Conservation (phyloP, 1,284 basidiomycete genomes). For the Irpex sp. region DNA sequence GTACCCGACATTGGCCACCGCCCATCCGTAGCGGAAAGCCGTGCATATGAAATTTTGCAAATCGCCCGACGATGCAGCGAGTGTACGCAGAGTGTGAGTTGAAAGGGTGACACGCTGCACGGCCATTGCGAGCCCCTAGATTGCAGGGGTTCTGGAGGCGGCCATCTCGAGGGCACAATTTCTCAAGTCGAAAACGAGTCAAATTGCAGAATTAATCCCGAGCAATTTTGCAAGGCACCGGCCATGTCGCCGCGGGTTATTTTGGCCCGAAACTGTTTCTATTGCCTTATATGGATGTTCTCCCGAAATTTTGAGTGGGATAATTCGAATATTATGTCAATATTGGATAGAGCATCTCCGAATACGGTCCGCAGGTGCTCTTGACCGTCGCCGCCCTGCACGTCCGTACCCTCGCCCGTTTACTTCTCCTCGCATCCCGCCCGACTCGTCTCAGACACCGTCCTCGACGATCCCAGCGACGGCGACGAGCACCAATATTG, state of each 20-base stretch:
- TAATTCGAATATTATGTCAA: conserved; percentile 12
- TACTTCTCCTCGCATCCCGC: conserved; percentile 1
- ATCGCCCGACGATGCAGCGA: background rate
- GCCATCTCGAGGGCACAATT: no score
- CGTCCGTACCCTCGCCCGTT: conserved; percentile 4
- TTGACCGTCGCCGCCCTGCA: conserved; percentile 14
- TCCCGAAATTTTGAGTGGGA: conserved; percentile 7
- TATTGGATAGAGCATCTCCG: conserved; percentile 10
- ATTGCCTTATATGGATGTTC: conserved; percentile 2
- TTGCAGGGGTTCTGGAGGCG: no score
- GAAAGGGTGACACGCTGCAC: no score
- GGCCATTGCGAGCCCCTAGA: no score
- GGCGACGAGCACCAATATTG: background rate
- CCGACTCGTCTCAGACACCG: conserved; percentile 2
- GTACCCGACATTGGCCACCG: background rate
- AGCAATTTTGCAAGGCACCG: conserved; percentile 6
- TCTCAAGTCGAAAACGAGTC: background rate
- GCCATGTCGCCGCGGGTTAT: background rate
- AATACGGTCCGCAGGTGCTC: conserved; percentile 14
- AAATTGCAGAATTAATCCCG: background rate
- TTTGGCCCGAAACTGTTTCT: background rate
- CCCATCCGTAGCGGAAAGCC: background rate
- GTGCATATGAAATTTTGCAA: background rate
- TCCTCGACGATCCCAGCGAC: background rate
- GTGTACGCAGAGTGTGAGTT: background rate